Evolutionary conservation across 2,329 filamentous ascomycete genomes (phyloP), one percentile per base, ranked within the genome.

Genomic region (Calonectria montana): DNA sequence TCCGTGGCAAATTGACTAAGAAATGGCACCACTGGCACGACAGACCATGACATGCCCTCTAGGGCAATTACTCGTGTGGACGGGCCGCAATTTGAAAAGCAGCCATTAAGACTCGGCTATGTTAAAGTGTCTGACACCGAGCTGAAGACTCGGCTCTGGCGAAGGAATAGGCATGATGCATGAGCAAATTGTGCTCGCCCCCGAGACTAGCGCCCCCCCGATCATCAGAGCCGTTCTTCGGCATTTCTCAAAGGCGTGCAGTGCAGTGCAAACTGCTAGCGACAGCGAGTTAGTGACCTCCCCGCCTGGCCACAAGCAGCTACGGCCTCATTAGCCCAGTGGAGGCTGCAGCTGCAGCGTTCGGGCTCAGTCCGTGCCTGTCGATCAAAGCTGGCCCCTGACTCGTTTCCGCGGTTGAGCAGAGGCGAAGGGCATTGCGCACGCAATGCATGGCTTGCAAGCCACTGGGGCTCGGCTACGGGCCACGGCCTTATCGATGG

Each of bases 321-420:
- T 71, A 74, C 69, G 66, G 31, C 67, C 45, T 29, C 41, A 68
- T 43, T 71, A 67, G 47, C 65, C 68, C 59, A 69, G 15, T 50
- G 70, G 65, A 25, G 53, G 53, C 18, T 21, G 53, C 53, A 59
- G 53, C 53, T 59, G 31, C 53, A 59, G 37, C 31, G 53, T 59
- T 71, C 53, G 64, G 76, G 50, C 61, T 66, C 67, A 75, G 75
- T 76, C 74, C 72, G 77, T 78, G 77, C 77, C 77, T 79, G 73
- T 69, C 74, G 74, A 78, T 78, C 77, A 75, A 37, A 67, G 71
- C 55, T 65, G 64, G 69, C 70, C 66, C 75, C 70, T 79, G 75
- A 79, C 77, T 79, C 77, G 74, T 62, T 66, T 27, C 15, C 39
- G 27, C 39, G 23, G 35, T 55, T 59, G 47, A 59, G 31, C 31